Percentiles rank a stretch among this genome's conserved stretches.
Evolutionary conservation across 768 basidiomycete species (phyloP).

Genomic region (Pisolithus orientalis): DNA sequence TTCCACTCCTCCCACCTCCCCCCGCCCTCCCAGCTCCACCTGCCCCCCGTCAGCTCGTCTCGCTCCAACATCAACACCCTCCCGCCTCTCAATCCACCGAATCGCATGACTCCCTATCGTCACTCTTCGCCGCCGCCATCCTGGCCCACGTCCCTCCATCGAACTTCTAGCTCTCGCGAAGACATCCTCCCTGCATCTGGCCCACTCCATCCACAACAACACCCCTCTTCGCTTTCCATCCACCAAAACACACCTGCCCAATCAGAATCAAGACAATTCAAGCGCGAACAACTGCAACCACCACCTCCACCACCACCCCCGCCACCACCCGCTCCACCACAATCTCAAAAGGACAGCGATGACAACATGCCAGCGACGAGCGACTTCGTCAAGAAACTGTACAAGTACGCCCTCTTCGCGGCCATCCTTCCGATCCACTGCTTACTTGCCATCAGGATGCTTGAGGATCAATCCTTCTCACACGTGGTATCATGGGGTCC

Average conservation of each 20-base stretch:
- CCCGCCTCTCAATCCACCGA: slow-evolving; percentile 31
- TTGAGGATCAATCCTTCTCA: slow-evolving; percentile 69
- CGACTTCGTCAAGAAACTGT: slow-evolving; percentile 92
- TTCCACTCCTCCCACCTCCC: slow-evolving; percentile 31
- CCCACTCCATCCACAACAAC: slow-evolving; percentile 12
- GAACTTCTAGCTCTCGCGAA: slow-evolving; percentile 37
- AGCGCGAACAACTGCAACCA: slow-evolving; percentile 23
- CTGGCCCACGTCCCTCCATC: slow-evolving; percentile 23
- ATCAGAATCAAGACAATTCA: slow-evolving; percentile 22
- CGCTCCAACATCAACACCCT: slow-evolving; percentile 35
- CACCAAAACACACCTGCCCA: slow-evolving; percentile 15
- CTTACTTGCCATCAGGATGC: slow-evolving; percentile 55
- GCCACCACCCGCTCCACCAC: slow-evolving; percentile 10
- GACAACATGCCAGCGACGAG: slow-evolving; percentile 83
- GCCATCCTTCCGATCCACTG: background rate
- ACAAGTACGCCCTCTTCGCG: slow-evolving; percentile 52
- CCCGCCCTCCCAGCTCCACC: slow-evolving; percentile 37
- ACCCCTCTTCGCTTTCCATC: slow-evolving; percentile 18
- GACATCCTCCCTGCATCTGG: slow-evolving; percentile 27
- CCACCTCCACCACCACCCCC: slow-evolving; percentile 14
- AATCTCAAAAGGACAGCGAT: slow-evolving; percentile 38
- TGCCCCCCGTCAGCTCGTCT: slow-evolving; percentile 29
- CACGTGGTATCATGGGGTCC: slow-evolving; percentile 81
- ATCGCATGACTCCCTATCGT: slow-evolving; percentile 22
- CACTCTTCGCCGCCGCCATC: slow-evolving; percentile 22